Conservation (phyloP, 371 early-diverging fungal species). For the Circinella umbellata region DNA sequence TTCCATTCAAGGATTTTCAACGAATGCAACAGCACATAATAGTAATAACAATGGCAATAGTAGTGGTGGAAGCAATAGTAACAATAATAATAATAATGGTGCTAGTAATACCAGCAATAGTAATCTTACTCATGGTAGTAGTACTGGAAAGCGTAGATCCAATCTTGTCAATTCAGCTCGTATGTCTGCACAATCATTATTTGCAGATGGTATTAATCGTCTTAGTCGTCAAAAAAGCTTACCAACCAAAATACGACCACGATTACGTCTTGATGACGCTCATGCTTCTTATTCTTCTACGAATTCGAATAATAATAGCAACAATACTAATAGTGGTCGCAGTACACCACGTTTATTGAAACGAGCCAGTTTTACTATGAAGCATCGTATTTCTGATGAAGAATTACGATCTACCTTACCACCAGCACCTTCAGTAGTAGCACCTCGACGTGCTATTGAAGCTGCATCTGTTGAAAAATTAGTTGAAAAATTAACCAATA, state of each 20-base stretch:
- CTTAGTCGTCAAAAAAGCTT: slow-evolving; percentile 22
- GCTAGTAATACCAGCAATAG: background rate
- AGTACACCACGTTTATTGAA: slow-evolving; percentile 8
- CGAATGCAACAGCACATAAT: background rate
- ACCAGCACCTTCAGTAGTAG: slow-evolving; percentile 11
- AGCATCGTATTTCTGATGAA: slow-evolving; percentile 4
- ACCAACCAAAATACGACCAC: slow-evolving; percentile 11
- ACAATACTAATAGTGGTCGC: background rate
- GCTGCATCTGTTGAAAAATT: slow-evolving; percentile 70
- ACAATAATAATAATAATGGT: slow-evolving; percentile 19
- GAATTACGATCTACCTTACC: background rate
- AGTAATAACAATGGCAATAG: slow-evolving; percentile 11
- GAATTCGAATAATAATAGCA: background rate
- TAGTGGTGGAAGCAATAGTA: slow-evolving; percentile 1
- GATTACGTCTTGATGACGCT: background rate
- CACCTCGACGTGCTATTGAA: slow-evolving; percentile 42
- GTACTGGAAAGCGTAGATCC: slow-evolving; percentile 16
- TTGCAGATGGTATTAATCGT: slow-evolving; percentile 15
- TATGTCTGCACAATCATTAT: slow-evolving; percentile 16
- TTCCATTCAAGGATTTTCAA: slow-evolving; percentile 5
- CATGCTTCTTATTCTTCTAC: no score
- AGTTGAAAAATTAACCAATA: slow-evolving; percentile 65
- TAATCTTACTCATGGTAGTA: slow-evolving; percentile 3
- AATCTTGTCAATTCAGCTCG: slow-evolving; percentile 22
- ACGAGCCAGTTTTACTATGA: slow-evolving; percentile 21